phyloP scores from a whole-genome alignment of 2,329 filamentous ascomycete species.

The Arthroderma sp. region DNA sequence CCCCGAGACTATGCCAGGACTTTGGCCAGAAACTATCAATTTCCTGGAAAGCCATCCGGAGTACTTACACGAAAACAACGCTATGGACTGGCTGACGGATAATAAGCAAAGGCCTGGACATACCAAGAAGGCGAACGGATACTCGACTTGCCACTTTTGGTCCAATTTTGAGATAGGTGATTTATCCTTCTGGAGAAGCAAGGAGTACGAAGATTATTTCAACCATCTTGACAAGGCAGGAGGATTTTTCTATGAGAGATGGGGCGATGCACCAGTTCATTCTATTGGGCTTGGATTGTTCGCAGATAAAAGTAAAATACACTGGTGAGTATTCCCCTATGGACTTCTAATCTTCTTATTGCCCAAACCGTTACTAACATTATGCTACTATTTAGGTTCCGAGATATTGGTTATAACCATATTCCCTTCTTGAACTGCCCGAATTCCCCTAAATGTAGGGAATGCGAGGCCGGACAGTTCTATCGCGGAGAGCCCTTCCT shows the following conservation, averaged over 20 bases:
- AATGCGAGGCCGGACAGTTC: constrained; percentile 74
- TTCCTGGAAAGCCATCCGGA: constrained; percentile 77
- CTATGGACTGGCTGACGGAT: constrained; percentile 78
- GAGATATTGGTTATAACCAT: constrained; percentile 96
- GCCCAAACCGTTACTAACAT: background rate
- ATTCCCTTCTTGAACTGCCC: constrained; percentile 99
- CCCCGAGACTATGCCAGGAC: constrained; percentile 67
- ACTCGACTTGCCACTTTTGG: constrained; percentile 99
- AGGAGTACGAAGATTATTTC: constrained; percentile 90
- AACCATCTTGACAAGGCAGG: constrained; percentile 86
- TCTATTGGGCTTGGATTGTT: constrained; percentile 87
- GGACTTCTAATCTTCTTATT: background rate
- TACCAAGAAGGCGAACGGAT: constrained; percentile 71
- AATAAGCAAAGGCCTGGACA: constrained; percentile 63
- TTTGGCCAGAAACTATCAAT: constrained; percentile 93
- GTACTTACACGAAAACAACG: constrained; percentile 71
- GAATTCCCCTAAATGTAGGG: constrained; percentile 84
- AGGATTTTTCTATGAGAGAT: constrained; percentile 97
- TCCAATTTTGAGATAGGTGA: constrained; percentile 96
- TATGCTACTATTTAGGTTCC: constrained; percentile 56
- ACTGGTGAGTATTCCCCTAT: constrained; percentile 57
- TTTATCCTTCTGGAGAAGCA: constrained; percentile 81
- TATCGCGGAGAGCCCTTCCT: constrained; percentile 81
- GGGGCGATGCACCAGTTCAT: constrained; percentile 96
- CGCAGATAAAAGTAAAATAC: constrained; percentile 78